Conservation (phyloP, 1,139 yeast species). For the Saccharomyces pastorianus region DNA sequence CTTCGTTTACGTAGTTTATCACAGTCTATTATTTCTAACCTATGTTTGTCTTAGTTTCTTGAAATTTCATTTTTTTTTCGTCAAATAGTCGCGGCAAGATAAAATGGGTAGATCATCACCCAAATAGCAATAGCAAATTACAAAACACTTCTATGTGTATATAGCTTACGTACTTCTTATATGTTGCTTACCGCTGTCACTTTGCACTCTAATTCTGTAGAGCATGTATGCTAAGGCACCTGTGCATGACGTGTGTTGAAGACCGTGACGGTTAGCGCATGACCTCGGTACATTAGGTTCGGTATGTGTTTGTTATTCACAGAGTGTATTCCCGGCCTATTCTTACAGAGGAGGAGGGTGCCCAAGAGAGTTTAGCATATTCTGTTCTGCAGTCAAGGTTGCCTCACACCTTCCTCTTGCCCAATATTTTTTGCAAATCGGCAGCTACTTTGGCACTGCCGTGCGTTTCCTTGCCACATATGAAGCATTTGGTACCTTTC, state of each 20-base stretch:
- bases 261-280: too few species aligned
- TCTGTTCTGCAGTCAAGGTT: too few species aligned
- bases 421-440: constrained; percentile 11
- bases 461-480: constrained; percentile 52
- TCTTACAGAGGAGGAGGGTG: too few species aligned
- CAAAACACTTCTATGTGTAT: neutral
- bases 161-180: neutral
- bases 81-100: neutral
- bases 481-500: constrained; percentile 42
- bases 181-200: neutral
- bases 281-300: too few species aligned
- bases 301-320: too few species aligned
- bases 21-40: neutral
- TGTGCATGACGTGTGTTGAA: too few species aligned
- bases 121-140: too few species aligned
- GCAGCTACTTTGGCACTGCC: constrained; percentile 37
- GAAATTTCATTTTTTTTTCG: neutral
- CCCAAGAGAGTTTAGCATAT: too few species aligned
- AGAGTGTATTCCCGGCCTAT: too few species aligned
- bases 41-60: neutral
- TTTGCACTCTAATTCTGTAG: too few species aligned
- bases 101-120: neutral
- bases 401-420: too few species aligned
- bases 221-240: too few species aligned
- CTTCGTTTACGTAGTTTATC: neutral